Conservation (phyloP, 2,329 filamentous ascomycete species). For the Leptosphaerulina australis region DNA sequence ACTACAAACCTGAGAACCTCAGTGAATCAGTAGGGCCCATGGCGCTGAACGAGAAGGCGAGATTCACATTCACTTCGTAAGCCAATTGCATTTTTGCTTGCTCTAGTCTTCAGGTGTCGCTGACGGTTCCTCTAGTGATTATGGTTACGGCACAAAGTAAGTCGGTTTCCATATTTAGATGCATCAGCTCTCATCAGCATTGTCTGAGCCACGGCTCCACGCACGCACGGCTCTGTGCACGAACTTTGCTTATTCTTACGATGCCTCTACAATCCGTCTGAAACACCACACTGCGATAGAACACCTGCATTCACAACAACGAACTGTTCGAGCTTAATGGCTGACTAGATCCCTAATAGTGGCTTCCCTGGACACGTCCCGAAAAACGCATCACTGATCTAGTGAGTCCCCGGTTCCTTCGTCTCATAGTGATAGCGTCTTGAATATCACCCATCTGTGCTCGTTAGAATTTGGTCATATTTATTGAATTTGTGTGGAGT, state of each 20-base stretch:
- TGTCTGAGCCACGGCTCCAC: slow-evolving; percentile 1
- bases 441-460: too few relatives aligned
- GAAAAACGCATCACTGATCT: slow-evolving; percentile 74
- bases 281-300: too few relatives aligned
- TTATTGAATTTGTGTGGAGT: too few relatives aligned
- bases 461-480: slow-evolving; percentile 5
- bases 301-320: too few relatives aligned
- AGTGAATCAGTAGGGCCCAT: slow-evolving; percentile 60
- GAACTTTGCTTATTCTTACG: too few relatives aligned
- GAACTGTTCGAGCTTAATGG: slow-evolving; percentile 8
- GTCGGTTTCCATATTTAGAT: slow-evolving; percentile 20
- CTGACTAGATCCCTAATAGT: slow-evolving; percentile 53
- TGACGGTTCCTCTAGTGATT: slow-evolving; percentile 41
- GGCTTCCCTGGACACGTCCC: slow-evolving; percentile 83
- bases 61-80: slow-evolving; percentile 79
- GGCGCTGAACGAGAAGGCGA: slow-evolving; percentile 89
- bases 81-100: slow-evolving; percentile 32
- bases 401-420: slow-evolving; percentile 64
- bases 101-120: slow-evolving; percentile 4
- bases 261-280: too few relatives aligned
- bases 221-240: slow-evolving; percentile 3
- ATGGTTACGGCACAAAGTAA: slow-evolving; percentile 48
- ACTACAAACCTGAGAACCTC: slow-evolving; percentile 5
- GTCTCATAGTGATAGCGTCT: neutral
- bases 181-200: slow-evolving; percentile 4